Conservation (phyloP, 805 yeast species). For the Saccharomycopsis oosterbeekiorum region DNA sequence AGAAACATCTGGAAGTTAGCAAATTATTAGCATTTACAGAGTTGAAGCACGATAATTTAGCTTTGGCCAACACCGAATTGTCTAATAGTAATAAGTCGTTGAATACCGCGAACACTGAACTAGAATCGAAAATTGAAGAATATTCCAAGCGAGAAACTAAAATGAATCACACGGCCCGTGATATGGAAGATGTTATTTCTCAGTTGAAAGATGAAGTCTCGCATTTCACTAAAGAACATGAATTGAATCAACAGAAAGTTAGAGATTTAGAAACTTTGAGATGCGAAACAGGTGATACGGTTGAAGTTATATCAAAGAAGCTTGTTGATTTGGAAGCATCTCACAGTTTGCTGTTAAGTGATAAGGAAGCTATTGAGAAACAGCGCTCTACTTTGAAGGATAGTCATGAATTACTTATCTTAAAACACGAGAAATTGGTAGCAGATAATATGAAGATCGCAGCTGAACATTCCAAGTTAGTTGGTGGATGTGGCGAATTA, state of each 20-base stretch:
- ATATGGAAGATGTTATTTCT: slow-evolving; percentile 16
- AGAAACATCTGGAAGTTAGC: background rate
- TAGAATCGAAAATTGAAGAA: background rate
- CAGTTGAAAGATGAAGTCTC: background rate
- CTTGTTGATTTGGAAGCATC: slow-evolving; percentile 14
- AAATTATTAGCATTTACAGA: background rate
- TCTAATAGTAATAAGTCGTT: background rate
- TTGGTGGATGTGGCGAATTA: background rate
- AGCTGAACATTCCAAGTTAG: background rate
- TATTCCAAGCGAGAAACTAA: slow-evolving; percentile 8
- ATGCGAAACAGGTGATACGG: slow-evolving; percentile 15
- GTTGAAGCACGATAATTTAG: background rate
- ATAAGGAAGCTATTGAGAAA: slow-evolving; percentile 3
- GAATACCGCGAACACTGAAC: background rate
- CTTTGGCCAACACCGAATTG: background rate
- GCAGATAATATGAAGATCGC: background rate
- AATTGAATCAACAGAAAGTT: slow-evolving; percentile 7
- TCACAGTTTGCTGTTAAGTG: slow-evolving; percentile 9
- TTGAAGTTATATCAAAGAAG: slow-evolving; percentile 12
- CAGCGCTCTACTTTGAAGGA: slow-evolving; percentile 11
- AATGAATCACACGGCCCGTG: slow-evolving; percentile 7
- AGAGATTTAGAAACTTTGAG: slow-evolving; percentile 19
- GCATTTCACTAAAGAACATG: slow-evolving; percentile 8
- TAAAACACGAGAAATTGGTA: background rate
- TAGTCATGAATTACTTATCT: background rate